Percentiles rank a stretch among this genome's conserved stretches.
Conservation (phyloP, 192 early-diverging fungal genomes). For the Chytriomyces sp. region DNA sequence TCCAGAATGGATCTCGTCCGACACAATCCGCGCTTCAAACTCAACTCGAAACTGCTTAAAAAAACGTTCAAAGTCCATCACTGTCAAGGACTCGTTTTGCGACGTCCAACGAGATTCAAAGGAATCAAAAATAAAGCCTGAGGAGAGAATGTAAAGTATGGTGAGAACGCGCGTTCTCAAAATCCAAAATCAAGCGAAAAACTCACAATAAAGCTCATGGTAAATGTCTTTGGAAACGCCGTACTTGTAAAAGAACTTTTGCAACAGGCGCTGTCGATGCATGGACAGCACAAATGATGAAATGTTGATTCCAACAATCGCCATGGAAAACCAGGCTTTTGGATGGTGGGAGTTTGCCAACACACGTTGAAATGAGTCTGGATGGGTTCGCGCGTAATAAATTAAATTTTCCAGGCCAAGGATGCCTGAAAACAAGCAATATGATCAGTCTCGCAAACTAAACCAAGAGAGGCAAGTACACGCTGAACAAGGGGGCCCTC, state of each 20-base stretch:
- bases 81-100: constrained; percentile 55
- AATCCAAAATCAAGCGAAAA: constrained; percentile 18
- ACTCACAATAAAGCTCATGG: constrained; percentile 80
- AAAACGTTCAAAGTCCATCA: constrained; percentile 75
- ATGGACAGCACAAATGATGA: constrained; percentile 67
- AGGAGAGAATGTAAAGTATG: not conserved
- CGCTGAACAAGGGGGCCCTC: not conserved
- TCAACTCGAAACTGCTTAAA: constrained; percentile 65
- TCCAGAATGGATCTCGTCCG: no score
- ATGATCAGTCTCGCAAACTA: not conserved
- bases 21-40: constrained; percentile 55
- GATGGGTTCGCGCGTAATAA: constrained; percentile 68
- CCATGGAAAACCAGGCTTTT: constrained; percentile 70
- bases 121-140: constrained; percentile 70
- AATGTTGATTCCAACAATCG: constrained; percentile 82
- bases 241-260: constrained; percentile 65
- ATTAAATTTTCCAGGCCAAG: constrained; percentile 74
- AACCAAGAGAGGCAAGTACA: not conserved
- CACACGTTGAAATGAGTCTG: constrained; percentile 54
- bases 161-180: not conserved
- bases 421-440: constrained; percentile 50
- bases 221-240: constrained; percentile 62
- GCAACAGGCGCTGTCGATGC: constrained; percentile 67
- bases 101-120: constrained; percentile 70
- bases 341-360: constrained; percentile 64